Evolutionary conservation across 2,329 filamentous ascomycete genomes (phyloP), one percentile per base, ranked within the genome.

Genomic region (Trichoderma sp.): DNA sequence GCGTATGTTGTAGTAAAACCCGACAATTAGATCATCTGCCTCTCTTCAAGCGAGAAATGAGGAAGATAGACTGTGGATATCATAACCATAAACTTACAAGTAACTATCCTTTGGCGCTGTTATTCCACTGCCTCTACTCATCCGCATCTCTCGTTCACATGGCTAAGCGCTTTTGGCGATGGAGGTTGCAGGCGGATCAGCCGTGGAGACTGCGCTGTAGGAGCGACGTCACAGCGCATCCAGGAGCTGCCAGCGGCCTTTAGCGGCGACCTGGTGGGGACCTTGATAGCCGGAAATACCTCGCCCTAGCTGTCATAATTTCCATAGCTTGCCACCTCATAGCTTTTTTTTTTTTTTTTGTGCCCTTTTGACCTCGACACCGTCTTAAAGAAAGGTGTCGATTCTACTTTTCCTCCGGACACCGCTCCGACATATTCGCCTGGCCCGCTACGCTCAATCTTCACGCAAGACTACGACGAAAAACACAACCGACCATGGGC

Each of bases 221-320:
- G 14, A 63, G 57, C 19, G 11, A 69, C 68, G 61, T 66, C 61
- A 66, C 68, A 66, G 68, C 61, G 68, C 68, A 2, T 69, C 55
- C 35, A 16, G 37, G 49, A 43, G 24, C 43, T 69, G 68, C 43
- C 31, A 40, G 61, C 10, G 47, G 33, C 24, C 37, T 68, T 63
- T 68, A 62, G 57, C 35, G 57, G 37, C 47, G 16, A 8, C 37
- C 43, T 56, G 40, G 68, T 49, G 52, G 53, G 55, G 35, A n/a
- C 27, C 14, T 6, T 3, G 7, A n/a, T 47, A 13, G 40, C 33
- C 10, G 16, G 59, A 64, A 63, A 52, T 63, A 59, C 60, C 37
- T 58, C 53, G 47, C 40, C n/a, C 14, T 37, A 33, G 24, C 21
- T 40, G 29, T 8, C 29, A 40, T 64, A 64, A 64, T 64, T 64